Percentiles rank a stretch among this genome's conserved stretches.
Evolutionary conservation across 176 grass and related monocot genomes (phyloP).

Genomic region (Oryza glumipatula): DNA sequence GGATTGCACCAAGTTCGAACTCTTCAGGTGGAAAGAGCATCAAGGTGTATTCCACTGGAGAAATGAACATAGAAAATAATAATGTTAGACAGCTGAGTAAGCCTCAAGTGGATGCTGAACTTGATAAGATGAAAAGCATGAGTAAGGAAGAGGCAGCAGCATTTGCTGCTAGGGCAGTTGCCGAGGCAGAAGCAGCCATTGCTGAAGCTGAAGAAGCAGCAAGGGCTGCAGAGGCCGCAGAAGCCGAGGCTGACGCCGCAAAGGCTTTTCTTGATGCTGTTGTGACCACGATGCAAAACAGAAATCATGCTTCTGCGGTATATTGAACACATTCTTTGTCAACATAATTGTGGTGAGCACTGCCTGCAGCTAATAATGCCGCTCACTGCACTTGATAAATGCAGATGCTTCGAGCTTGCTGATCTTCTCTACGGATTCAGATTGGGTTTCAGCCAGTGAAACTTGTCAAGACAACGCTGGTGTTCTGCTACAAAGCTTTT

Average conservation of each 20-base stretch:
- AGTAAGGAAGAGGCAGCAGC: conserved; percentile 75
- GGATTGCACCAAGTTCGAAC: conserved; percentile 60
- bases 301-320: conserved; percentile 60
- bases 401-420: conserved; percentile 68
- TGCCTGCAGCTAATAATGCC: conserved; percentile 2
- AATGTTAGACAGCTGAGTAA: conserved; percentile 53
- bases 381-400: conserved; percentile 29
- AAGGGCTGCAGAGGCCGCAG: conserved; percentile 74
- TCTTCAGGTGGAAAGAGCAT: conserved; percentile 47
- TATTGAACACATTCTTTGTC: conserved; percentile 23
- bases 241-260: conserved; percentile 71
- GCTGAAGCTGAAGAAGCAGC: conserved; percentile 80
- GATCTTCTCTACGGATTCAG: conserved; percentile 24
- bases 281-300: conserved; percentile 61
- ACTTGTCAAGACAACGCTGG: conserved; percentile 24
- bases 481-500: conserved; percentile 52
- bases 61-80: conserved; percentile 45
- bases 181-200: conserved; percentile 76
- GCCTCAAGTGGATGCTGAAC: conserved; percentile 61
- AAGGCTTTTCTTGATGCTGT: conserved; percentile 72
- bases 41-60: conserved; percentile 42
- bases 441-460: conserved; percentile 35
- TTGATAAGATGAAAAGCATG: conserved; percentile 61
- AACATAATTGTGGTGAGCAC: background rate
- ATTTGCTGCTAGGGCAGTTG: conserved; percentile 82